These are phyloP conservation scores for Lasiodiplodia hormozganensis DNA, from an alignment of 2,329 filamentous ascomycete species.

Conservation along the genomic window DNA sequence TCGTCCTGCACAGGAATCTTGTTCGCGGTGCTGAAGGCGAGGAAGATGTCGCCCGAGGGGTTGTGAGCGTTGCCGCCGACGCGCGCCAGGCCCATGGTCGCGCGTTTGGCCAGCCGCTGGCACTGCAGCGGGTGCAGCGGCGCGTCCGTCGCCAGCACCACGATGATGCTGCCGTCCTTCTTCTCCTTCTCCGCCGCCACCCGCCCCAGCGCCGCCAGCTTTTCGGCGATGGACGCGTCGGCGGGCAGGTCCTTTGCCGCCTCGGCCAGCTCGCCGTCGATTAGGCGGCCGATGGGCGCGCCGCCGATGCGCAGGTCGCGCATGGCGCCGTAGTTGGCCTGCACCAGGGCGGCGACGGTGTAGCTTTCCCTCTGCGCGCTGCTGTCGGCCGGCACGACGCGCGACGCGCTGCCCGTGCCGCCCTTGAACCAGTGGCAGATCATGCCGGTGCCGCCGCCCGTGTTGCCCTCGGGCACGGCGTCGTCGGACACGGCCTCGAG, in stretches of 20 bases:
- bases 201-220: constrained; percentile 40
- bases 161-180: constrained; percentile 68
- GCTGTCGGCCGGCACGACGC: constrained; percentile 53
- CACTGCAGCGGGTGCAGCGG: constrained; percentile 65
- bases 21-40: constrained; percentile 70
- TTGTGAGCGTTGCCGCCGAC: constrained; percentile 69
- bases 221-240: constrained; percentile 38
- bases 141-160: constrained; percentile 66
- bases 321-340: constrained; percentile 69
- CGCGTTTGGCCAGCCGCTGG: constrained; percentile 65
- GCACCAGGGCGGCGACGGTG: constrained; percentile 67
- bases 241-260: constrained; percentile 41
- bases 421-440: constrained; percentile 71
- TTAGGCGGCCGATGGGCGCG: constrained; percentile 66
- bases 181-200: constrained; percentile 51
- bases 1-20: constrained; percentile 54
- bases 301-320: constrained; percentile 65
- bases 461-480: constrained; percentile 66
- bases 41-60: constrained; percentile 70
- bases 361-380: constrained; percentile 47
- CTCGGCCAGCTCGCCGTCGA: constrained; percentile 54
- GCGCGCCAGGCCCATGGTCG: constrained; percentile 65
- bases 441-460: constrained; percentile 73
- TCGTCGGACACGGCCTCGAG: constrained; percentile 60
- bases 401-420: constrained; percentile 68